A percentile compares a stretch with the other conserved stretches of the same genome.
These are phyloP conservation scores for Candida adriatica DNA, from an alignment of 805 yeast genomes.

Conservation along the genomic window DNA sequence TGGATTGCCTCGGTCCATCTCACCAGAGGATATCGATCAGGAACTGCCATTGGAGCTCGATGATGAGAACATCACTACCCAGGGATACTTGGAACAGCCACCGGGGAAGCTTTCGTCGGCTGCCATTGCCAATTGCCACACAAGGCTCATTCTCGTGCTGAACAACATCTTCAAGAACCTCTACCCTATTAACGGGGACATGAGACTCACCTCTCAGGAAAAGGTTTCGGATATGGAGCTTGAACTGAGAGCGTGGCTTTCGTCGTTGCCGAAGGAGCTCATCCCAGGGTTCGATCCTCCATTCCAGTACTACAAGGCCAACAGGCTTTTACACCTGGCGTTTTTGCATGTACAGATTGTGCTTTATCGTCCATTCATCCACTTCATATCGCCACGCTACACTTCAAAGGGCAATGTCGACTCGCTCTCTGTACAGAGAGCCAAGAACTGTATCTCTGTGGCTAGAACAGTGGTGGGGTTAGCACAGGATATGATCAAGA, in stretches of 20 bases:
- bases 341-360: conserved; percentile 74
- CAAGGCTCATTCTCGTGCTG: conserved; percentile 63
- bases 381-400: conserved; percentile 60
- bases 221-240: conserved; percentile 57
- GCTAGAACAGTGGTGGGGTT: conserved; percentile 76
- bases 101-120: conserved; percentile 58
- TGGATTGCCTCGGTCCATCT: conserved; percentile 75
- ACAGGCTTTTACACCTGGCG: conserved; percentile 63
- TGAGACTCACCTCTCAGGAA: conserved; percentile 22
- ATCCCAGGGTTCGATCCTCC: conserved; percentile 69
- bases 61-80: conserved; percentile 75
- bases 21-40: conserved; percentile 80
- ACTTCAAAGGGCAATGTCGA: conserved; percentile 33
- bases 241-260: conserved; percentile 67
- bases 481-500: conserved; percentile 73
- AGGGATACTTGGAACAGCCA: conserved; percentile 43
- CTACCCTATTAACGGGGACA: conserved; percentile 53
- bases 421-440: conserved; percentile 61
- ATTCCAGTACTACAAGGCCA: conserved; percentile 57
- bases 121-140: conserved; percentile 82
- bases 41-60: conserved; percentile 79
- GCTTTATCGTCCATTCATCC: conserved; percentile 83
- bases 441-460: conserved; percentile 76
- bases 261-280: conserved; percentile 60
- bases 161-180: conserved; percentile 60